Conservation (phyloP, 2,329 filamentous ascomycete species). For the Phyllosticta citriasiana region DNA sequence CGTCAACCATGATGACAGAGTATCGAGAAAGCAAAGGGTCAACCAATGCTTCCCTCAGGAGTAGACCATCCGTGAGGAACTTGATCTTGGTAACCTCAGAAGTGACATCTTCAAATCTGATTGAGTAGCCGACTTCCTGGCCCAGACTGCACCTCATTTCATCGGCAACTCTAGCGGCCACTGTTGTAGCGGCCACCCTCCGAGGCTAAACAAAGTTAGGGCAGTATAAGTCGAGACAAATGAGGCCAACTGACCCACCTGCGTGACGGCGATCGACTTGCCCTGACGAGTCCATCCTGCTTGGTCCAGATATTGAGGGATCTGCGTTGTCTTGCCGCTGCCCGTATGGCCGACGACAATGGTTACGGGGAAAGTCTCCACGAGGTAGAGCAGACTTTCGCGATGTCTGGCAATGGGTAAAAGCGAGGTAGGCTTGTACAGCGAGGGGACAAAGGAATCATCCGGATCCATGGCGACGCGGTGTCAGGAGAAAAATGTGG, state of each 20-base stretch:
- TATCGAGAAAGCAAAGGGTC: slow-evolving; percentile 87
- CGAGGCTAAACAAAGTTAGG: slow-evolving; percentile 52
- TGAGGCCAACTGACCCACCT: slow-evolving; percentile 49
- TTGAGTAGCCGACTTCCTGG: slow-evolving; percentile 80
- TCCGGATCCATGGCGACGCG: slow-evolving; percentile 21
- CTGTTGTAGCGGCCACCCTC: slow-evolving; percentile 80
- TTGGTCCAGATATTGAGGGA: slow-evolving; percentile 81
- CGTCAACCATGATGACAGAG: slow-evolving; percentile 94
- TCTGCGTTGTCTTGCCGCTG: slow-evolving; percentile 90
- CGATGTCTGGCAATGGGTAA: slow-evolving; percentile 81
- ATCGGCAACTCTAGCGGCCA: slow-evolving; percentile 79
- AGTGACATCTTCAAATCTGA: slow-evolving; percentile 83
- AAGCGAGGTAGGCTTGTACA: slow-evolving; percentile 75
- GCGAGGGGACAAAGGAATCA: slow-evolving; percentile 57
- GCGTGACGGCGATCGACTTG: slow-evolving; percentile 78
- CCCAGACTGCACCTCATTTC: slow-evolving; percentile 80
- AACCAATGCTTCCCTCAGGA: slow-evolving; percentile 84
- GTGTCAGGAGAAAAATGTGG: slow-evolving; percentile 1
- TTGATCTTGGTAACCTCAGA: slow-evolving; percentile 81
- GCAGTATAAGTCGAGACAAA: background rate
- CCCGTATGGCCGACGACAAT: slow-evolving; percentile 91
- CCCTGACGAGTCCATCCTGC: slow-evolving; percentile 82
- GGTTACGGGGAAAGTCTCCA: slow-evolving; percentile 75
- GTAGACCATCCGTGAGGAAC: slow-evolving; percentile 85
- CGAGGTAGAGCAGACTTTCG: slow-evolving; percentile 69